Base-by-base conservation (phyloP, 2,329 filamentous ascomycete genomes). In the Sporothrix protearum region DNA sequence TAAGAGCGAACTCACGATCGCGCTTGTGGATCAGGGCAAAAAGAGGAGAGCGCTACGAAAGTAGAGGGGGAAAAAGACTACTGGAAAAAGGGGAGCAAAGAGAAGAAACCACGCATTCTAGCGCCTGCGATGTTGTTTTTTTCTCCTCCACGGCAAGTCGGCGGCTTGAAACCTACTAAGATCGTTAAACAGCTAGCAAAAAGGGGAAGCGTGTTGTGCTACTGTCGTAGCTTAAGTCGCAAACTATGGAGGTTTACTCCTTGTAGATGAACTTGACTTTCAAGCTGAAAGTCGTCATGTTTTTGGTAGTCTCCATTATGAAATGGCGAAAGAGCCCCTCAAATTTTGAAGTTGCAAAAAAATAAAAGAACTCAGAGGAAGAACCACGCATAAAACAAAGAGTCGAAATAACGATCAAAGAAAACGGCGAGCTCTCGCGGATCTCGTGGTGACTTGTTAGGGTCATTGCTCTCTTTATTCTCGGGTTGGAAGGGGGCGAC, bases 141-240 rank as follows among this genome's bases (percentile, higher is more conserved):
- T 66, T 16, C 9, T 2, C 19, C 5, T 14, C 12, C 22, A 19
- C 16, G 14, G 42, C 5, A 12, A 7, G 36, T 61, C n/a, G 39
- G 64, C n/a, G 45, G 64, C 30, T 19, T 57, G 66, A 68, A 68
- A 68, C 47, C 49, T n/a, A 64, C 59, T 45, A 61, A 22, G 25
- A 19, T 30, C 14, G 28, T 28, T 51, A 51, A 42, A 42, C 30
- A 42, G 49, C 66, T 45, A 68, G 33, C 16, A 67, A 53, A 68
- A 51, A 51, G 64, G 64, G 45, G 45, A 47, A 68, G 28, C 64
- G 47, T 36, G 64, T 8, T 36, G 33, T 63, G 59, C 36, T 64
- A 64, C 16, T 22, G 6, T n/a, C 5, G 42, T 66, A 47, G 61
- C 42, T 49, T 39, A 25, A 36, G n/a, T 42, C 9, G 16, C 7